Conservation (phyloP, 2,329 filamentous ascomycete species). For the Epichloe gansuensis region DNA sequence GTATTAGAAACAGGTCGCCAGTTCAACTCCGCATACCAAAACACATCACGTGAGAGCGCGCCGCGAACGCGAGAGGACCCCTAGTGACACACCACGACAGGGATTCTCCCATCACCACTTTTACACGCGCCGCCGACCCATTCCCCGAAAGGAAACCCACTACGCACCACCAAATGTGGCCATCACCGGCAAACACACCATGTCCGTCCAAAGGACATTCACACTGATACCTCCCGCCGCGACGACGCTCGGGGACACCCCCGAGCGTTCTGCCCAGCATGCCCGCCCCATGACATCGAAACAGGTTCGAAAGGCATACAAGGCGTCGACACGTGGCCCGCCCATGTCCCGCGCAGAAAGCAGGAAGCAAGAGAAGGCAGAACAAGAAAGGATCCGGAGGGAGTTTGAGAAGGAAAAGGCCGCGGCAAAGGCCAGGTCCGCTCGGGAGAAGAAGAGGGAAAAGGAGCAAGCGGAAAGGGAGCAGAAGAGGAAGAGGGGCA, state of each 20-base stretch:
- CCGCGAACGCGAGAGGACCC: neutral
- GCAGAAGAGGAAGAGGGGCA: conserved; percentile 36
- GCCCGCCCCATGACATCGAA: conserved; percentile 27
- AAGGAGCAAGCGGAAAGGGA: conserved; percentile 37
- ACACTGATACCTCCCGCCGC: conserved; percentile 26
- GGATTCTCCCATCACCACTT: neutral
- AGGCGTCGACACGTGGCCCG: conserved; percentile 20
- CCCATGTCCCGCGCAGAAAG: conserved; percentile 28
- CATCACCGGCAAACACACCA: conserved; percentile 12
- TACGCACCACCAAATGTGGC: neutral
- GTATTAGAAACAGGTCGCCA: too few species aligned
- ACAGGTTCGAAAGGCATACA: conserved; percentile 27
- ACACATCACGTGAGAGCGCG: neutral
- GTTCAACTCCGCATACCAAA: neutral
- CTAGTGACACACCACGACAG: neutral
- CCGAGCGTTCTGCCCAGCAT: neutral
- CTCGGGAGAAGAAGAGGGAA: conserved; percentile 42
- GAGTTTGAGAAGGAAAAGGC: conserved; percentile 38
- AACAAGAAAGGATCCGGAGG: conserved; percentile 42
- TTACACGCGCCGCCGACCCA: neutral
- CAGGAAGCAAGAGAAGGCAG: conserved; percentile 27
- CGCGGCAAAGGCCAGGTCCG: conserved; percentile 33
- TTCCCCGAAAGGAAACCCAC: neutral
- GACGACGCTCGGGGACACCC: neutral
- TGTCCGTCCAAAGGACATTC: conserved; percentile 31